These are phyloP conservation scores for Ogataea ramenticola DNA, from an alignment of 805 yeast species.

Conservation along the genomic window DNA sequence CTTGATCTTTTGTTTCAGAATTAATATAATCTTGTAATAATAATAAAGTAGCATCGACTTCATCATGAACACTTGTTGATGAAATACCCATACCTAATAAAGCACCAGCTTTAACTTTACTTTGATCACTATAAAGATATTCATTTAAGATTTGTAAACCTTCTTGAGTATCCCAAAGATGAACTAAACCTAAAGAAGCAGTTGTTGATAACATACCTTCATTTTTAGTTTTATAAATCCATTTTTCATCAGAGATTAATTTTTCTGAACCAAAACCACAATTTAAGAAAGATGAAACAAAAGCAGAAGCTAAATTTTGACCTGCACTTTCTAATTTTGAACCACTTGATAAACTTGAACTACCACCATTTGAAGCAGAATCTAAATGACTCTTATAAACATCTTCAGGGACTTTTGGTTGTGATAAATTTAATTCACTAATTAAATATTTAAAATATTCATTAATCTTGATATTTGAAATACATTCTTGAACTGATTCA, in stretches of 20 bases:
- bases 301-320: constrained; percentile 91
- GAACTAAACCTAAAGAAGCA: constrained; percentile 83
- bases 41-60: constrained; percentile 86
- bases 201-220: constrained; percentile 88
- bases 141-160: constrained; percentile 89
- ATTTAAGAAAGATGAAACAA: constrained; percentile 86
- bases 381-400: constrained; percentile 88
- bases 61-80: constrained; percentile 91
- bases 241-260: constrained; percentile 61
- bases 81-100: constrained; percentile 90
- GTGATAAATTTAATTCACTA: constrained; percentile 80
- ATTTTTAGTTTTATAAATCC: constrained; percentile 91
- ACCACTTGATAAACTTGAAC: constrained; percentile 25
- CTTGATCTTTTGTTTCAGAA: constrained; percentile 42
- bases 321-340: constrained; percentile 78
- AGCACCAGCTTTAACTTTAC: constrained; percentile 93
- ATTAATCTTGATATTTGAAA: constrained; percentile 70
- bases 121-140: constrained; percentile 77
- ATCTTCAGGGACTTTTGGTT: constrained; percentile 93
- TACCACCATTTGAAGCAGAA: constrained; percentile 40
- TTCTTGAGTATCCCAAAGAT: constrained; percentile 85
- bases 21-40: constrained; percentile 67
- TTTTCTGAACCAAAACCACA: constrained; percentile 88
- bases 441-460: constrained; percentile 76
- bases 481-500: constrained; percentile 73